Percentiles rank a stretch among this genome's conserved stretches.
Conservation (phyloP, 23 red algal species). For the Gracilaria domingensis region DNA sequence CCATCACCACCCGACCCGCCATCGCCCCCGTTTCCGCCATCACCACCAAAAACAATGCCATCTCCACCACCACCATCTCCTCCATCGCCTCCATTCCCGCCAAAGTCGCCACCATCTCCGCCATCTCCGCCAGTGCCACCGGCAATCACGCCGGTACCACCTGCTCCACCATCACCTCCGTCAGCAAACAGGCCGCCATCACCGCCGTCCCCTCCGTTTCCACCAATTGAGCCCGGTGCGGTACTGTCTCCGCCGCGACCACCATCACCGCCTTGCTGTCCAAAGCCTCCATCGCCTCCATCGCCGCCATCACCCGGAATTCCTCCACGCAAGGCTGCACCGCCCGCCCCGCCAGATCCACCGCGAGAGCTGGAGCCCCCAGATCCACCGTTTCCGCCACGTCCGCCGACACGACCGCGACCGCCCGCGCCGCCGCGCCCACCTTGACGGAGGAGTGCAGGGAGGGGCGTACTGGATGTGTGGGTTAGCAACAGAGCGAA, state of each 20-base stretch:
- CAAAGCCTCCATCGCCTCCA: conserved; percentile 21
- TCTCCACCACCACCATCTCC: conserved; percentile 11
- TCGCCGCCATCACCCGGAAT: conserved; percentile 2
- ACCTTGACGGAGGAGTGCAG: not conserved
- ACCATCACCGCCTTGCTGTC: not conserved
- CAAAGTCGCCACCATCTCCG: conserved; percentile 9
- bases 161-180: not conserved
- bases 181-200: not conserved
- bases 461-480: not conserved
- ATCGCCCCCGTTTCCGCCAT: not conserved
- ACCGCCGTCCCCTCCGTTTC: not conserved
- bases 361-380: not conserved
- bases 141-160: not conserved
- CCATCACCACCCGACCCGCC: conserved; percentile 45
- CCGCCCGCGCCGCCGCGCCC: conserved; percentile 17
- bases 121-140: conserved; percentile 4
- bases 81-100: not conserved
- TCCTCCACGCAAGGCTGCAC: not conserved
- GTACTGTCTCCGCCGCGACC: not conserved
- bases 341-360: conserved; percentile 14
- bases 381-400: not conserved
- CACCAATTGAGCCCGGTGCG: not conserved
- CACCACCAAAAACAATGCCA: conserved; percentile 3
- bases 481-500: not conserved
- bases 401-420: not conserved